Base-by-base conservation (phyloP, 345 rosid species). In the Balakata baccata region DNA sequence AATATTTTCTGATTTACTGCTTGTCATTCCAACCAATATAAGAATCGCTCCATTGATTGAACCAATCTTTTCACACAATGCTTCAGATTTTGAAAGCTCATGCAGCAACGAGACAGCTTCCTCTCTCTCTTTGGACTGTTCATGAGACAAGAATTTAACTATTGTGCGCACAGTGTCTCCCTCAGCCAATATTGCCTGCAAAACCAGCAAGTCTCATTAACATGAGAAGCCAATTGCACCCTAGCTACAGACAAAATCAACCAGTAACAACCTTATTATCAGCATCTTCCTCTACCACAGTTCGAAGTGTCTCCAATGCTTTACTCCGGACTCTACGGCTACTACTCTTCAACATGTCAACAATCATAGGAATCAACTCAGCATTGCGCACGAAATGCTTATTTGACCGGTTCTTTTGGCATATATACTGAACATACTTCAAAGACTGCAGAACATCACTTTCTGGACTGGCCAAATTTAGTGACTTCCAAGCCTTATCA, bases 111-210 rank as follows among this genome's bases (percentile, higher is more conserved):
- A 84, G 77, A 94, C 98, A 76, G 97, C 98, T 79, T 86, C 94
- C 45, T 87, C 97, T 83, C 91, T 89, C 72, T 89, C 99, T 74
- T 84, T 88, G 46, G 92, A 88, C 53, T 74, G 89, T 73, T 92
- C 99, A 64, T 86, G 87, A 6, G 92, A 83, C 74, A 92, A 81
- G 68, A 89, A 87, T 85, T 94, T 94, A 67, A 94, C 98, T 49
- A 90, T 82, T 4, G 96, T 92, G 51, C 99, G 96, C 72, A 94
- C 98, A 12, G 87, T 88, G 75, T 94, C 97, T 75, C 99, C 99
- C 77, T 89, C 94, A 54, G 84, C 94, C 80, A 94, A 84, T 77
- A 88, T 88, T 72, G 79, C 96, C 99, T 94, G 86, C 53, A 78
- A 82, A 66, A 20, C n/a, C 73, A 70, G 49, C 43, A 86, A 78